phyloP scores from a whole-genome alignment of 495 filamentous ascomycete genomes.

The Neohortaea acidophila region DNA sequence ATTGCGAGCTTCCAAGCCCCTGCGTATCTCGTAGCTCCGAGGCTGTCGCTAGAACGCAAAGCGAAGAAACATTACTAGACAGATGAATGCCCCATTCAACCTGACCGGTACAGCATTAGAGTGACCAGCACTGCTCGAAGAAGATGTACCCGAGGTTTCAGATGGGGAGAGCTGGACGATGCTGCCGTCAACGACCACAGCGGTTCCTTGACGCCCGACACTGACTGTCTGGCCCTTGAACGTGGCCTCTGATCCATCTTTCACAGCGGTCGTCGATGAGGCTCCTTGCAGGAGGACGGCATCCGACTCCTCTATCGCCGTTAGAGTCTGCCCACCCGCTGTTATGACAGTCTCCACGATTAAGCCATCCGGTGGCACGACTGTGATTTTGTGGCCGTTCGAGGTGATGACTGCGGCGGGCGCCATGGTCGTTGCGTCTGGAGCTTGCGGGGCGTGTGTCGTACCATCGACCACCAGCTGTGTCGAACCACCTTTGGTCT shows the following conservation, averaged over 20 bases:
- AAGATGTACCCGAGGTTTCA: too few species aligned
- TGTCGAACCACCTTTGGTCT: not conserved
- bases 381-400: constrained; percentile 1
- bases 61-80: too few species aligned
- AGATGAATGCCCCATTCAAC: too few species aligned
- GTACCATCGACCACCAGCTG: not conserved
- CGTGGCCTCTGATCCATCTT: not conserved
- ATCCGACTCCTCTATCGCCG: not conserved
- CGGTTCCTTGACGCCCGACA: not conserved
- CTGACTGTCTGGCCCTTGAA: constrained; percentile 1
- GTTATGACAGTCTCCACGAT: not conserved
- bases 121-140: too few species aligned
- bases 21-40: too few species aligned
- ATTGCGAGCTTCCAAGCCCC: too few species aligned
- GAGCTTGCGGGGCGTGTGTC: not conserved
- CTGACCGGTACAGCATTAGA: too few species aligned
- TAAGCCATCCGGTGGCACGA: not conserved
- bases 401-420: not conserved
- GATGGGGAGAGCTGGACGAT: too few species aligned
- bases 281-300: not conserved
- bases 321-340: not conserved
- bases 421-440: not conserved
- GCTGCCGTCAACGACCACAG: not conserved
- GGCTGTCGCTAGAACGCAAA: too few species aligned
- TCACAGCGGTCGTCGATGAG: not conserved